A percentile compares a stretch with the other conserved stretches of the same genome.
Evolutionary conservation across 1,284 basidiomycete species (phyloP).

Genomic region (Pholiota adiposa): DNA sequence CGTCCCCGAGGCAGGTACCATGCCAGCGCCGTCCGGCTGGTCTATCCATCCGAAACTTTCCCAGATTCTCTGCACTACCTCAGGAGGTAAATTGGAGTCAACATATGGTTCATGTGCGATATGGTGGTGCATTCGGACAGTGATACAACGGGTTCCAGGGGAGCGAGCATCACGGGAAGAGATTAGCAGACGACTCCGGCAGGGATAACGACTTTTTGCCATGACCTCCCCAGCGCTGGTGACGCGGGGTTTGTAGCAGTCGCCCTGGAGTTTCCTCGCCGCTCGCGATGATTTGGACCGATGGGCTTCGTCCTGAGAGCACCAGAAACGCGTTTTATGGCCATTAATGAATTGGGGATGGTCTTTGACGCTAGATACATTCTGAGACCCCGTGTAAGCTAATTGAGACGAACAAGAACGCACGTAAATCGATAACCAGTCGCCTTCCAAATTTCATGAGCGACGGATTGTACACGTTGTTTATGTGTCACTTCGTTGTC

Average conservation of each 20-base stretch:
- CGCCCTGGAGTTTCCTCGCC: slow-evolving; percentile 27
- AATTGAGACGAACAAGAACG: slow-evolving; percentile 22
- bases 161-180: slow-evolving; percentile 38
- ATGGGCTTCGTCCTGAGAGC: slow-evolving; percentile 49
- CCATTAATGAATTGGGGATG: slow-evolving; percentile 47
- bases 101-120: slow-evolving; percentile 46
- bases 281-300: slow-evolving; percentile 40
- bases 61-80: slow-evolving; percentile 37
- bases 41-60: slow-evolving; percentile 31
- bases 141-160: slow-evolving; percentile 34
- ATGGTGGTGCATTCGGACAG: slow-evolving; percentile 48
- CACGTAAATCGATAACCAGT: slow-evolving; percentile 54
- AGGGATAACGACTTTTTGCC: slow-evolving; percentile 45
- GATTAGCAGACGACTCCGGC: slow-evolving; percentile 47
- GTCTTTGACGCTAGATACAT: slow-evolving; percentile 44
- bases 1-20: not conserved
- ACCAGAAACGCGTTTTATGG: slow-evolving; percentile 52
- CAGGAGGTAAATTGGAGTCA: slow-evolving; percentile 38
- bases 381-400: not conserved
- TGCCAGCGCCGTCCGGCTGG: not conserved
- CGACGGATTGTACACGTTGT: slow-evolving; percentile 42
- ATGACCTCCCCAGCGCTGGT: slow-evolving; percentile 40
- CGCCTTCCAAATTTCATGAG: slow-evolving; percentile 47
- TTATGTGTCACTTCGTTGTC: slow-evolving; percentile 41
- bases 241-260: slow-evolving; percentile 35